A percentile compares a stretch with the other conserved stretches of the same genome.
Evolutionary conservation across 345 rosid genomes (phyloP).

Genomic region (Gossypium longicalyx): DNA sequence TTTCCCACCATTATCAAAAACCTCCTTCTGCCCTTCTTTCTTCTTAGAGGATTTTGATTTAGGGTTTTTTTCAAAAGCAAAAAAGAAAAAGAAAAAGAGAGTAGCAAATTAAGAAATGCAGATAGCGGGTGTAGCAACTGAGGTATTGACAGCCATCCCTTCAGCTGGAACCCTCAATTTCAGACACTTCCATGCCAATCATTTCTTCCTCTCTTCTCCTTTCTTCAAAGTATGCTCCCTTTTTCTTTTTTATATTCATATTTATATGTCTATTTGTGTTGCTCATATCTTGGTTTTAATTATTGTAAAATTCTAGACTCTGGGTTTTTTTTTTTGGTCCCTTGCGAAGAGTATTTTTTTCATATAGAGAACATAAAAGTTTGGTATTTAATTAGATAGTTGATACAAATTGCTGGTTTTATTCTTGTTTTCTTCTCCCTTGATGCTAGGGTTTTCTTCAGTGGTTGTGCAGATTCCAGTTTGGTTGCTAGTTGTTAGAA

Average conservation of each 20-base stretch:
- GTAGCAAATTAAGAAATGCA: conserved; percentile 21
- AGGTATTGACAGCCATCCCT: conserved; percentile 32
- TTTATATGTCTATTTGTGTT: neutral
- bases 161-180: conserved; percentile 33
- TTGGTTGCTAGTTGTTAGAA: neutral
- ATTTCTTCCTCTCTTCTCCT: conserved; percentile 34
- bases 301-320: neutral
- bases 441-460: neutral
- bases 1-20: neutral
- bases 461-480: neutral
- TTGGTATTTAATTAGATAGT: neutral
- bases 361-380: neutral
- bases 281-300: neutral
- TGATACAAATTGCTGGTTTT: neutral
- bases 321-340: neutral
- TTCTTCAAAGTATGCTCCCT: conserved; percentile 36
- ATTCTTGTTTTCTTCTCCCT: neutral
- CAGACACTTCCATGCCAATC: conserved; percentile 25
- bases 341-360: neutral
- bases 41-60: neutral
- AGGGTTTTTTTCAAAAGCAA: neutral
- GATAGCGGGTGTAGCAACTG: conserved; percentile 34
- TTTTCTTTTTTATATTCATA: neutral
- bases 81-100: neutral
- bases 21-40: neutral